Conservation (phyloP, 1,284 basidiomycete genomes). For the Naganishia albida region DNA sequence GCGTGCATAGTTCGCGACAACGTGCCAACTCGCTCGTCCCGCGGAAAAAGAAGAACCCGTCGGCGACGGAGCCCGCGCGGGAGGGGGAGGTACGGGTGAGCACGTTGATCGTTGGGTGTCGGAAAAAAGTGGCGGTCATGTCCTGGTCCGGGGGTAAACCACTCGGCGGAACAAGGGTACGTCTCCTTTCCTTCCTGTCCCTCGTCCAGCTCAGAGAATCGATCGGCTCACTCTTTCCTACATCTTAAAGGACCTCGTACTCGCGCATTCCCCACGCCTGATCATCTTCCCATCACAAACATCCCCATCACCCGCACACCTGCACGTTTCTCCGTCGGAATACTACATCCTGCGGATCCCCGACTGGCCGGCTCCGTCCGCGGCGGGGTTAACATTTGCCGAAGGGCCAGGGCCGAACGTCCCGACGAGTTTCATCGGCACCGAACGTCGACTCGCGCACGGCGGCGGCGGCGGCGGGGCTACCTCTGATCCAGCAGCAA, state of each 20-base stretch:
- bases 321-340: constrained; percentile 24
- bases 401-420: constrained; percentile 62
- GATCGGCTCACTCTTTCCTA: too few species aligned
- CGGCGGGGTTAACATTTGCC: constrained; percentile 63
- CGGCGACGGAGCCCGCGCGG: too few species aligned
- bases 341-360: constrained; percentile 39
- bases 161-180: constrained; percentile 67
- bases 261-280: constrained; percentile 79
- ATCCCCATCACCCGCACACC: constrained; percentile 4
- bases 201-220: constrained; percentile 25
- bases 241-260: constrained; percentile 70
- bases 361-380: constrained; percentile 42
- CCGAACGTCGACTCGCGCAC: neutral
- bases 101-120: constrained; percentile 78
- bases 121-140: constrained; percentile 80
- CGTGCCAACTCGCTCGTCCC: neutral
- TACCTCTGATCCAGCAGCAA: constrained; percentile 73
- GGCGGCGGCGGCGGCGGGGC: constrained; percentile 39
- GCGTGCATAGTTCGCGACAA: constrained; percentile 58
- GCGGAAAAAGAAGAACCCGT: constrained; percentile 14
- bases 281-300: constrained; percentile 42
- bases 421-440: constrained; percentile 59
- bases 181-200: constrained; percentile 41
- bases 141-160: constrained; percentile 82
- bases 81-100: constrained; percentile 67